Conservation (phyloP, 805 yeast species). For the Babjeviella inositovora region DNA sequence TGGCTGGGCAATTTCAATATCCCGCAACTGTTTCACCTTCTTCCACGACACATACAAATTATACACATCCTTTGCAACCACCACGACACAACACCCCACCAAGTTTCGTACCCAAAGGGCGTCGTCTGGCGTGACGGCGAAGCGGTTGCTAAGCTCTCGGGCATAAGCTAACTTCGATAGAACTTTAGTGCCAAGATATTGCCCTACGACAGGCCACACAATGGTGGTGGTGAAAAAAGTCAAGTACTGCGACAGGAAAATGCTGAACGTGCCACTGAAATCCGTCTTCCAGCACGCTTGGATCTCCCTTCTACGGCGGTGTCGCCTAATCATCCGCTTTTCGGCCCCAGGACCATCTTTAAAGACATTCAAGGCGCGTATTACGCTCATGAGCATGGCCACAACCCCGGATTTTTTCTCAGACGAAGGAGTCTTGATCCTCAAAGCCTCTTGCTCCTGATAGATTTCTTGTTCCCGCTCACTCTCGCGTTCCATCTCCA, state of each 20-base stretch:
- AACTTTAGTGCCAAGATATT: slow-evolving; percentile 6
- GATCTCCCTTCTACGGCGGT: slow-evolving; percentile 10
- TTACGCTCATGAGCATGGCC: no score
- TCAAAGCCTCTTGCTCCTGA: neutral
- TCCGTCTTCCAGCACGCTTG: slow-evolving; percentile 9
- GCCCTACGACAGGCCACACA: slow-evolving; percentile 15
- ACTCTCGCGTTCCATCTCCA: slow-evolving; percentile 14
- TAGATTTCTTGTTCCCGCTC: slow-evolving; percentile 5
- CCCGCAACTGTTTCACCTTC: slow-evolving; percentile 9
- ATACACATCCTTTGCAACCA: slow-evolving; percentile 12
- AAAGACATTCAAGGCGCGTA: no score
- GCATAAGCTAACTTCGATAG: slow-evolving; percentile 8
- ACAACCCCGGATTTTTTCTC: neutral
- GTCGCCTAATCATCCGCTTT: slow-evolving; percentile 3
- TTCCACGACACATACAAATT: slow-evolving; percentile 14
- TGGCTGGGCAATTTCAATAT: no score
- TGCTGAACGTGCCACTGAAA: slow-evolving; percentile 9
- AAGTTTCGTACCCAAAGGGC: slow-evolving; percentile 13
- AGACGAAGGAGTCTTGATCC: no score
- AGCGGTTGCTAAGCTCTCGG: slow-evolving; percentile 5
- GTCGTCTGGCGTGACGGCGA: slow-evolving; percentile 17
- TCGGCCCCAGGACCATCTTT: no score
- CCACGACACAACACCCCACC: slow-evolving; percentile 13
- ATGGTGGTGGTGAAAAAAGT: slow-evolving; percentile 8
- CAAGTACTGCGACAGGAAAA: no score